Base-by-base conservation (phyloP, 371 early-diverging fungal species). In the Syncephalastrum racemosum region DNA sequence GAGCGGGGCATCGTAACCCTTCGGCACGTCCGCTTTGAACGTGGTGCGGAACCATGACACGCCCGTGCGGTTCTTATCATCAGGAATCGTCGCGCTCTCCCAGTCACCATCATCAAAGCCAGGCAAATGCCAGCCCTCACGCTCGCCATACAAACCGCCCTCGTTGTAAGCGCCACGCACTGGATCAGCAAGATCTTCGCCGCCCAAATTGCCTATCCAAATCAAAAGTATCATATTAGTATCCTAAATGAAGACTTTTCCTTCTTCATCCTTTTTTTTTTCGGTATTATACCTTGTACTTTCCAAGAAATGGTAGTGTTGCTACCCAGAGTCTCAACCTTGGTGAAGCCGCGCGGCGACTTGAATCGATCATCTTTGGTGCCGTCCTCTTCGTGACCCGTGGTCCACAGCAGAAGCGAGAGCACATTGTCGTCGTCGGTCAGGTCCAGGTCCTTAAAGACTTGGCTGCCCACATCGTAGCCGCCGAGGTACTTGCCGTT, bases 401-500 rank as follows among this genome's bases (percentile, higher is more conserved):
- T 55, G 3, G 66, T 61, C 56, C 58, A 60, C 14, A 60, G 42
- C 23, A 64, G 39, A 13, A 64, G 43, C 8, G 64, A 59, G 14
- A 64, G 18, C 15, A 53, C 53, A 39, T 64, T 64, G 40, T 59
- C 53, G 39, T 53, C 59, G 4, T 59, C 59, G n/a, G 46, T 18
- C 12, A 52, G 36, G 16, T 51, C 45, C 13, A 53, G 27, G 22
- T 59, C 25, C 10, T 22, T 25, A 16, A 59, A 52, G 6, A 36
- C 59, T 4, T 59, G 59, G 41, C 46, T 59, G 16, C 59, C 59
- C 12, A 53, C 50, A n/a, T 53, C 59, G n/a, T n/a, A 59, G 18
- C 59, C 59, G n/a, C 67, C 67, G 45, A 66, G 67, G 24, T 58
- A 66, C 27, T 66, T 46, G 40, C 62, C 59, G 41, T 66, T 66